These are phyloP conservation scores for Aphanomyces astaci DNA, from an alignment of 352 stramenopile genomes.

Conservation along the genomic window DNA sequence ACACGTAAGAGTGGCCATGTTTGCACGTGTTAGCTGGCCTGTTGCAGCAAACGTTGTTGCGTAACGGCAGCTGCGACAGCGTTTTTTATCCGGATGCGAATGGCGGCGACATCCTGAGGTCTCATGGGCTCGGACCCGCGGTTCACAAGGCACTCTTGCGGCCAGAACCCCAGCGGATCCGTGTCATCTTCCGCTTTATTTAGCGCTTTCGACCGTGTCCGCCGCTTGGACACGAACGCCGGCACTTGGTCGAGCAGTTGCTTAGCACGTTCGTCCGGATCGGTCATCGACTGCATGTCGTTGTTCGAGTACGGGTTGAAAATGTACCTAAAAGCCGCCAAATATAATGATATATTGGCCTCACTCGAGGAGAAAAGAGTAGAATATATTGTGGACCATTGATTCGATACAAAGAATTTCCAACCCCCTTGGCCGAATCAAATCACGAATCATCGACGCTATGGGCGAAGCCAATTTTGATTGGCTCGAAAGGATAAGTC, in stretches of 20 bases:
- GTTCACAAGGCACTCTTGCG: constrained; percentile 11
- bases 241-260: constrained; percentile 4
- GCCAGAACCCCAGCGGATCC: not conserved
- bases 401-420: no score
- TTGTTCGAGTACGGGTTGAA: constrained; percentile 15
- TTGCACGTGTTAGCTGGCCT: no score
- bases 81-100: not conserved
- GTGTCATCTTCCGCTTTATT: constrained; percentile 13
- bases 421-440: no score
- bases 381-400: no score
- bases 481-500: no score
- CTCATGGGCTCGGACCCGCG: not conserved
- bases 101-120: not conserved
- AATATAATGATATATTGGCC: no score
- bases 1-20: no score
- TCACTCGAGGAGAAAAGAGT: no score
- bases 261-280: not conserved
- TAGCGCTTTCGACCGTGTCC: constrained; percentile 10
- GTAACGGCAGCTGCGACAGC: not conserved
- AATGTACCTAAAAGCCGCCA: constrained; percentile 18
- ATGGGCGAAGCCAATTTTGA: no score
- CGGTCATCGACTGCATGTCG: constrained; percentile 6
- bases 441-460: no score
- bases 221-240: constrained; percentile 7
- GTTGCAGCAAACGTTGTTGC: not conserved